These are phyloP conservation scores for Citrus unshiu DNA, from an alignment of 345 rosid species.

Conservation along the genomic window DNA sequence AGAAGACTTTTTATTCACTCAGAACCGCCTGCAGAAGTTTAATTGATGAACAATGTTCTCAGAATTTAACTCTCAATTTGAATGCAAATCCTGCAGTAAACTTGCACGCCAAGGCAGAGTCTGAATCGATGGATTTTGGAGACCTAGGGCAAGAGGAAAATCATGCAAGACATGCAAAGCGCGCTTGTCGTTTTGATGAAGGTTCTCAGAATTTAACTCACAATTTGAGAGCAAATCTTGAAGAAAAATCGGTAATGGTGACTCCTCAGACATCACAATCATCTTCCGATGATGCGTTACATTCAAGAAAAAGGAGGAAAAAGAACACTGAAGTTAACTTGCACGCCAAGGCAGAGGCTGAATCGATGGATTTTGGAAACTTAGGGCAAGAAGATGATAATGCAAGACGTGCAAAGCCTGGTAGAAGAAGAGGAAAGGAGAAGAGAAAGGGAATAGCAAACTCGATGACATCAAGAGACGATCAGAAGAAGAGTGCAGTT, in stretches of 20 bases:
- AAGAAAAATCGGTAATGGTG: neutral
- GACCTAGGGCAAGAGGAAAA: neutral
- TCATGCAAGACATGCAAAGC: neutral
- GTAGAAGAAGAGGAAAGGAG: neutral
- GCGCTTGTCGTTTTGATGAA: too few species aligned
- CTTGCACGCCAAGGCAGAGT: neutral
- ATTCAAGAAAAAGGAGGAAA: neutral
- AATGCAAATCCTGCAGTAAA: neutral
- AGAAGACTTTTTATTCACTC: conserved; percentile 3
- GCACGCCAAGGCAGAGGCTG: neutral
- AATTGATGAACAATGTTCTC: too few species aligned
- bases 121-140: neutral
- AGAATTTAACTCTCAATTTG: too few species aligned
- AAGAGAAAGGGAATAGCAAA: neutral
- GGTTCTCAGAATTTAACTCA: too few species aligned
- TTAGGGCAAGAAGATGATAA: neutral
- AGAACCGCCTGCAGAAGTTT: conserved; percentile 11
- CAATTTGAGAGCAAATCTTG: neutral
- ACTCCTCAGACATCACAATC: neutral
- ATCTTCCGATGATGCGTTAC: neutral
- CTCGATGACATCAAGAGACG: conserved; percentile 1
- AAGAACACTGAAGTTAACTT: neutral
- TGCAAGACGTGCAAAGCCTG: too few species aligned
- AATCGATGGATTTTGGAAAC: neutral
- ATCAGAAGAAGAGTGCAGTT: neutral